Evolutionary conservation across 805 yeast species (phyloP).

Genomic region (Torulaspora gathmanii): DNA sequence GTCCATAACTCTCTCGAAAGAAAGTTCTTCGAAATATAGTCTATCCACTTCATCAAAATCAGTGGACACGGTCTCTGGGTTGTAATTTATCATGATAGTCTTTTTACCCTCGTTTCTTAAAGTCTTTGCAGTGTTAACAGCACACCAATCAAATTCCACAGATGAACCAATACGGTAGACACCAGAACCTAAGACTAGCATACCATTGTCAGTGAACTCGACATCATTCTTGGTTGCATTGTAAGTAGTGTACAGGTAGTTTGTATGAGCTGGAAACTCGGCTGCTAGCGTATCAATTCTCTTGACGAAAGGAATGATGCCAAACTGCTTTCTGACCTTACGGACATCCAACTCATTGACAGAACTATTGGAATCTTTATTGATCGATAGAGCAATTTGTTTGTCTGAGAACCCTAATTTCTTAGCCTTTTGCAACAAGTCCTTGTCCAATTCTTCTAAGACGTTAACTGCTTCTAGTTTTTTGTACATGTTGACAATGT

Average conservation of each 20-base stretch:
- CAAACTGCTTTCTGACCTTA: slow-evolving; percentile 69
- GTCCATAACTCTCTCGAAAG: slow-evolving; percentile 95
- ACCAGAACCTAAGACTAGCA: slow-evolving; percentile 96
- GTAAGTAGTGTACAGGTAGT: slow-evolving; percentile 92
- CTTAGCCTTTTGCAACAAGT: slow-evolving; percentile 73
- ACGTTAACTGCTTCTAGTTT: slow-evolving; percentile 65
- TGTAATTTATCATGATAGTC: slow-evolving; percentile 94
- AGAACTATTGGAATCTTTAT: slow-evolving; percentile 36
- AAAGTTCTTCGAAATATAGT: slow-evolving; percentile 90
- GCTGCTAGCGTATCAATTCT: slow-evolving; percentile 97
- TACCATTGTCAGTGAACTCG: slow-evolving; percentile 81
- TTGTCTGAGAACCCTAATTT: slow-evolving; percentile 92
- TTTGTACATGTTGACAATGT: slow-evolving; percentile 84
- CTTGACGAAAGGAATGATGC: slow-evolving; percentile 88
- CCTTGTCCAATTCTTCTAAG: slow-evolving; percentile 57
- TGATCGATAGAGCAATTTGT: slow-evolving; percentile 79
- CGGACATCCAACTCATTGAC: slow-evolving; percentile 73
- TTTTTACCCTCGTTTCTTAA: slow-evolving; percentile 80
- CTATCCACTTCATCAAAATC: slow-evolving; percentile 98
- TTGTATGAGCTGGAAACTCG: slow-evolving; percentile 96
- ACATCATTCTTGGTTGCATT: slow-evolving; percentile 86
- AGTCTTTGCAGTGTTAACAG: slow-evolving; percentile 93
- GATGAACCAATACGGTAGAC: slow-evolving; percentile 98
- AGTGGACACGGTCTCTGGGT: slow-evolving; percentile 97
- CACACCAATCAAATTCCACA: slow-evolving; percentile 99